Evolutionary conservation across 495 filamentous ascomycete genomes (phyloP), one percentile per base, ranked within the genome.

Genomic region (Annulohypoxylon bovei): DNA sequence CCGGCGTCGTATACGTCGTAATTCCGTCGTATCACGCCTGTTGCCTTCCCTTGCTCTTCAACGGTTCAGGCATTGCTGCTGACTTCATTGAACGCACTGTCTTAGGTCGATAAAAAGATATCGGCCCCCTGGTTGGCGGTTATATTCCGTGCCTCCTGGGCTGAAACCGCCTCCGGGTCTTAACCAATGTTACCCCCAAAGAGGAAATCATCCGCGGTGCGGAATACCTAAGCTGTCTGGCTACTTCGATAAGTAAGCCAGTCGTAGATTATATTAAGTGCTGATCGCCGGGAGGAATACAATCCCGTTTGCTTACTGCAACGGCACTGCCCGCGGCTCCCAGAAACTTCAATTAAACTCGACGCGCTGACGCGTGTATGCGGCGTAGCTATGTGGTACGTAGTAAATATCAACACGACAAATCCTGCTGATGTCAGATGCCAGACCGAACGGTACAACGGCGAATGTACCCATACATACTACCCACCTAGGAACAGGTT

Each of bases 111-210:
- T 25, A n/a, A n/a, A 42, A 6, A 44, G 20, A 44, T 6, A 25
- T 18, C 16, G 12, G 25, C 9, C 22, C 23, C 50, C 25, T 23
- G 12, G 18, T 44, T 27, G 11, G 22, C 25, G 22, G 40, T 39
- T 28, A 58, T 44, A 28, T 58, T 44, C n/a, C 8, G 12, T 20
- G 37, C 14, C 55, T 44, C 30, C 14, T 2, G 30, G 18, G 22
- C 11, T 12, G 12, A 44, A 42, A 27, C 7, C 11, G 33, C 5
- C 7, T 28, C 55, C 37, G 37, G 9, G 33, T 16, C 55, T 16
- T 44, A 58, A 33, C 50, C n/a, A 30, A 33, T 33, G 37, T 44
- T 11, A 42, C 33, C 33, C 55, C 42, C 18, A 40, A 58, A 58
- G 35, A 58, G 55, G 37, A 42, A 58, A 33, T 58, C 55, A 11